Percentiles rank a stretch among this genome's conserved stretches.
Evolutionary conservation across 352 stramenopile species (phyloP).

Genomic region (Phytophthora pseudosyringae): DNA sequence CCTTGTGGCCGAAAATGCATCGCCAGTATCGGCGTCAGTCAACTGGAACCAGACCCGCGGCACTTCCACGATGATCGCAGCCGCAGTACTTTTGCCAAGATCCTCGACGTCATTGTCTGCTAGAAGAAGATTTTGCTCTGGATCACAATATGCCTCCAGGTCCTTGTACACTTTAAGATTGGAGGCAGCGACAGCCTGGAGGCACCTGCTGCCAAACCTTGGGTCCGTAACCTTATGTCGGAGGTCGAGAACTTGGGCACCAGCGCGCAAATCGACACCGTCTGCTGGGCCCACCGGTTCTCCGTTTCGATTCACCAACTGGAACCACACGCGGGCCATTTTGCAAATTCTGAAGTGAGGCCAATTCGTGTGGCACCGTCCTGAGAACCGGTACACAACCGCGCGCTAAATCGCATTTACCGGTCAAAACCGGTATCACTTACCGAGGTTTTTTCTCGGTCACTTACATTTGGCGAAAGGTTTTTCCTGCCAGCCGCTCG

Average conservation of each 20-base stretch:
- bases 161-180: not conserved
- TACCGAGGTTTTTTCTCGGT: conserved; percentile 20
- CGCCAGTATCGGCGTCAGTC: too few relatives aligned
- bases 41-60: not conserved
- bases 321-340: not conserved
- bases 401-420: conserved; percentile 5
- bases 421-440: not conserved
- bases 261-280: not conserved
- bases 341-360: too few relatives aligned
- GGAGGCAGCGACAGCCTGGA: not conserved
- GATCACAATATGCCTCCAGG: not conserved
- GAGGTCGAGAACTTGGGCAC: not conserved
- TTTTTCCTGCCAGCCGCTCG: conserved; percentile 43
- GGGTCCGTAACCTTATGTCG: too few relatives aligned
- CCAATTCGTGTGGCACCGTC: not conserved
- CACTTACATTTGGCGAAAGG: conserved; percentile 27
- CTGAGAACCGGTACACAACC: not conserved
- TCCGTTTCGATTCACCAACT: not conserved
- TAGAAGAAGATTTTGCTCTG: not conserved
- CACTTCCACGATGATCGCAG: not conserved
- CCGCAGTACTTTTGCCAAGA: too few relatives aligned
- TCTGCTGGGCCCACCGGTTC: too few relatives aligned
- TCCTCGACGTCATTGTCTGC: too few relatives aligned
- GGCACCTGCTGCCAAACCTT: not conserved
- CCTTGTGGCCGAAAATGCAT: not conserved